Conservation (phyloP, 192 early-diverging fungal species). For the Coemansia asiatica region DNA sequence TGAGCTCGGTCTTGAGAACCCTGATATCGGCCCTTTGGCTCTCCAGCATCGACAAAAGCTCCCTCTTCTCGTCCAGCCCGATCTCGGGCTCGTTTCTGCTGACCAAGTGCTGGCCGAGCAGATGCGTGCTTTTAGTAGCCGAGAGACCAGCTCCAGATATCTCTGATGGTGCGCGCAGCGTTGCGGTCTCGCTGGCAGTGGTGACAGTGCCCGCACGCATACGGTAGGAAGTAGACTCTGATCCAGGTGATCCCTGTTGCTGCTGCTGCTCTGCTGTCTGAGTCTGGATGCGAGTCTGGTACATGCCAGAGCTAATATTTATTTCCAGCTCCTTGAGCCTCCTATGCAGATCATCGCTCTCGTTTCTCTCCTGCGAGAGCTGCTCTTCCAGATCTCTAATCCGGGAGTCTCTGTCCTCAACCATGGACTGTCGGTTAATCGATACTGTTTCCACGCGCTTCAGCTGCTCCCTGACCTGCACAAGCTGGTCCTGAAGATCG, state of each 20-base stretch:
- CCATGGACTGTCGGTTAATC: slow-evolving; percentile 11
- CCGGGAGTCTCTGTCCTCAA: slow-evolving; percentile 25
- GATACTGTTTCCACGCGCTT: slow-evolving; percentile 14
- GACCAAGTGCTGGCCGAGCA: background rate
- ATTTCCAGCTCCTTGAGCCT: slow-evolving; percentile 1
- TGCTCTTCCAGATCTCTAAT: slow-evolving; percentile 32
- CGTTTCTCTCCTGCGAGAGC: slow-evolving; percentile 21
- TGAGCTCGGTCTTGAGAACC: slow-evolving; percentile 7
- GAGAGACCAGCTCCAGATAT: slow-evolving; percentile 10
- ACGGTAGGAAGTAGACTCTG: slow-evolving; percentile 16
- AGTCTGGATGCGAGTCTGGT: background rate
- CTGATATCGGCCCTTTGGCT: slow-evolving; percentile 14
- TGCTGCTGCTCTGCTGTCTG: slow-evolving; percentile 1
- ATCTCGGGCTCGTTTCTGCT: background rate
- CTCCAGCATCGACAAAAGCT: slow-evolving; percentile 16
- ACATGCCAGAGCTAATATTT: background rate
- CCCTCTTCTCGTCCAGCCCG: slow-evolving; percentile 10
- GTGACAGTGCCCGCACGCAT: slow-evolving; percentile 42
- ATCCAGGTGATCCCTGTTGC: slow-evolving; percentile 2
- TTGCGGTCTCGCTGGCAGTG: slow-evolving; percentile 44
- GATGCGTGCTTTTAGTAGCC: background rate
- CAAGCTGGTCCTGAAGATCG: slow-evolving; percentile 14
- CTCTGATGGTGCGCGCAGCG: slow-evolving; percentile 44
- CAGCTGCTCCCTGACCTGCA: slow-evolving; percentile 2
- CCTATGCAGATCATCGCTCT: slow-evolving; percentile 25